Base-by-base conservation (phyloP, 805 yeast species). In the Candida michaelii region DNA sequence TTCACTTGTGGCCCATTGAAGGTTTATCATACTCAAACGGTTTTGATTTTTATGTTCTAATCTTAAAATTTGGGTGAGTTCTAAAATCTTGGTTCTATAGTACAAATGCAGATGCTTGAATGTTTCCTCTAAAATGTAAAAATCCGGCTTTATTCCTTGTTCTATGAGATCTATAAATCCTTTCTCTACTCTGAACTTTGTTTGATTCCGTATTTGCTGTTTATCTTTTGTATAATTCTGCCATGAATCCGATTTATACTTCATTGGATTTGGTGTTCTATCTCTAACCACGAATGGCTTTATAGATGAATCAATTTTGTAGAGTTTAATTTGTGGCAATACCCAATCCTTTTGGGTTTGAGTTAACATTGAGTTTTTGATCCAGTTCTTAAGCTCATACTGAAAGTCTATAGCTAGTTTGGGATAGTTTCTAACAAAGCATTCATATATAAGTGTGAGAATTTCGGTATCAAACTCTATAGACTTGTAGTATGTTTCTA, bases 131-230 rank as follows among this genome's bases (percentile, higher is more conserved):
- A 70, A 44, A n/a, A 67, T 39, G 12, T 42, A 40, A 35, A 51
- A 50, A 43, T 69, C 72, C 0, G 74, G 74, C 19, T 57, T 50
- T 6, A 69, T 58, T 0, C 74, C 74, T 39, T 37, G 18, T n/a
- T 60, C 46, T 19, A 66, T 40, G 6, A 69, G 41, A 12, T 60
- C 66, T 6, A 46, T 47, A 33, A 69, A 63, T 16, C 74, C 75
- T 34, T 54, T 50, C 16, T 55, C 52, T 25, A 61, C 47, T 25
- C 73, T 45, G 41, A 56, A 66, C 29, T 56, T 55, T 4, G 63
- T 48, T 39, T 66, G 71, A 14, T 51, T 51, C 15, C 48, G 45
- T 33, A 27, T 24, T 48, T 52, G 29, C 14, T 21, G 15, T 13
- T 15, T 39, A 33, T 18, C 39, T 15, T 29, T 36, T 13, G 21